phyloP scores from a whole-genome alignment of 805 yeast species.

The Candida glaebosa region DNA sequence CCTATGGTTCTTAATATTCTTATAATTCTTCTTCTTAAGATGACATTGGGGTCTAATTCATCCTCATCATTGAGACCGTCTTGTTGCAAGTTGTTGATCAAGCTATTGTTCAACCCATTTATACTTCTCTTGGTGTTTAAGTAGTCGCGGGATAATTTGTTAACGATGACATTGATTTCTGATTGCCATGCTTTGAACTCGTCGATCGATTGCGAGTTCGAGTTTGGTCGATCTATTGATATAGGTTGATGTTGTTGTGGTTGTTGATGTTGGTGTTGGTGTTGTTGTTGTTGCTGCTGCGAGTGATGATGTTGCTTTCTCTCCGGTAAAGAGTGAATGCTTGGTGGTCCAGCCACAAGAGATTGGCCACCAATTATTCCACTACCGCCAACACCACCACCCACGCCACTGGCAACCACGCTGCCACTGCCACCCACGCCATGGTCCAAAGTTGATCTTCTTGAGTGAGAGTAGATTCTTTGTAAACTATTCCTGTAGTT shows the following conservation, averaged over 20 bases:
- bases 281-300: too few species aligned
- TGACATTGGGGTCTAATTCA: slow-evolving; percentile 16
- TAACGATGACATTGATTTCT: slow-evolving; percentile 47
- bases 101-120: slow-evolving; percentile 6
- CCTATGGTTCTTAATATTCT: slow-evolving; percentile 26
- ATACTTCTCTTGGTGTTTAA: slow-evolving; percentile 3
- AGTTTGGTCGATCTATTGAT: background rate
- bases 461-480: slow-evolving; percentile 42
- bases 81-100: slow-evolving; percentile 11
- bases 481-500: slow-evolving; percentile 35
- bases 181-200: slow-evolving; percentile 53
- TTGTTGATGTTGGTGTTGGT: too few species aligned
- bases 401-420: slow-evolving; percentile 7
- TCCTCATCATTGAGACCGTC: slow-evolving; percentile 11
- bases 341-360: slow-evolving; percentile 3
- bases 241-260: too few species aligned
- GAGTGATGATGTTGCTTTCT: slow-evolving; percentile 3
- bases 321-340: slow-evolving; percentile 2
- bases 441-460: slow-evolving; percentile 29
- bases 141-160: slow-evolving; percentile 41
- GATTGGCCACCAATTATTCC: slow-evolving; percentile 14
- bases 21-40: slow-evolving; percentile 20
- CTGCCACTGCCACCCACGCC: slow-evolving; percentile 8
- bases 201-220: slow-evolving; percentile 18
- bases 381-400: too few species aligned